These are phyloP conservation scores for Monosporozyma solicola DNA, from an alignment of 805 yeast species.

Conservation along the genomic window DNA sequence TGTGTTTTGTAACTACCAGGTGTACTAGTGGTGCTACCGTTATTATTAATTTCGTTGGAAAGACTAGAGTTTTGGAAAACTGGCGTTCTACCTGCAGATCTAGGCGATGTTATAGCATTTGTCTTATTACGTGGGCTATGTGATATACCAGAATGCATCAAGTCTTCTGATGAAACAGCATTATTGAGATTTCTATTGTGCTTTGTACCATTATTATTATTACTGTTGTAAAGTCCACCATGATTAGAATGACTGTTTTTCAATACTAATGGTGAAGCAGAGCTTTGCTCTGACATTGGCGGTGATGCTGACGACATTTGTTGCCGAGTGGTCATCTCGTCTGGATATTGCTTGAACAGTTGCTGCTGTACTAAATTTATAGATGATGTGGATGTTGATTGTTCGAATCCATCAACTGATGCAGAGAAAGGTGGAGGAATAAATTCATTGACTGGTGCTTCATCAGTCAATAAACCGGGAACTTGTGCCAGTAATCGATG, in stretches of 20 bases:
- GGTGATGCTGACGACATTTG: conserved; percentile 3
- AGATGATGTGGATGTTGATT: conserved; percentile 13
- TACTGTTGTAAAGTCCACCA: background rate
- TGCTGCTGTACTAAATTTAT: conserved; percentile 1
- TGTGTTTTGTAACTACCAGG: background rate
- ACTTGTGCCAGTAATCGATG: conserved; percentile 66
- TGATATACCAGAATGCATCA: background rate
- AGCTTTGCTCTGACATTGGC: conserved; percentile 8
- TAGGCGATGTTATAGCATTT: background rate
- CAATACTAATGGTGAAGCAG: background rate
- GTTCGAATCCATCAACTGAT: conserved; percentile 7
- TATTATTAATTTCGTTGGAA: background rate
- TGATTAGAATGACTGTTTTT: background rate
- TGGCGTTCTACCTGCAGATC: conserved; percentile 2
- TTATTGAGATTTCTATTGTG: background rate
- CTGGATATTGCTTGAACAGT: background rate
- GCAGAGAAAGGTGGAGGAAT: conserved; percentile 15
- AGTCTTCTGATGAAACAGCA: background rate
- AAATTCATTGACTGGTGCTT: conserved; percentile 8
- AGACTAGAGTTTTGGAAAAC: background rate
- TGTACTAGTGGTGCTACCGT: background rate
- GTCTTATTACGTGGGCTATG: background rate
- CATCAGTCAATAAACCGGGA: conserved; percentile 48
- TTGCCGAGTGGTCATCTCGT: background rate
- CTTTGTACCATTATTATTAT: background rate